Evolutionary conservation across 73 alveolate species (phyloP).

Genomic region (Breviolum minutum): DNA sequence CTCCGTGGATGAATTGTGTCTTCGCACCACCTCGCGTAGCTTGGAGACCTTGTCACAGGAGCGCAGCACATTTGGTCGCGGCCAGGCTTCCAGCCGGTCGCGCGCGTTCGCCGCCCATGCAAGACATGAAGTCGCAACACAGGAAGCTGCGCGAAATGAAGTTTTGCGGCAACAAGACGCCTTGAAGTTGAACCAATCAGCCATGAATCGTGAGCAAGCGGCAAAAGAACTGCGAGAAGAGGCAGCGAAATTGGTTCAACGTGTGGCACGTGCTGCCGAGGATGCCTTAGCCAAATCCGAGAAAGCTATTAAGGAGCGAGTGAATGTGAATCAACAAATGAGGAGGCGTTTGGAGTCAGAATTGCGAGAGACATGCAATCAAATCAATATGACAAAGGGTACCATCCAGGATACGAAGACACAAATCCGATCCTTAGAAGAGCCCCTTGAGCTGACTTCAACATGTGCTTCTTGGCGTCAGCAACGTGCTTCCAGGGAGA

Average conservation of each 20-base stretch:
- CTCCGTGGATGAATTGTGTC: constrained; percentile 71
- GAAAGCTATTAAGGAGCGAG: constrained; percentile 59
- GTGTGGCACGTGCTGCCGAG: constrained; percentile 80
- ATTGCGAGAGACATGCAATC: constrained; percentile 88
- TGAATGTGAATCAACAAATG: constrained; percentile 90
- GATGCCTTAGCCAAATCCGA: constrained; percentile 63
- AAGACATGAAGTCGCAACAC: constrained; percentile 44
- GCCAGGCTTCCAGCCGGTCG: background rate
- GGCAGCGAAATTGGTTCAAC: constrained; percentile 59
- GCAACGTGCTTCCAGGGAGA: constrained; percentile 61
- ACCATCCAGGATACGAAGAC: constrained; percentile 82
- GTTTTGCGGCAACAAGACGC: constrained; percentile 85
- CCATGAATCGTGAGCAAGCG: constrained; percentile 65
- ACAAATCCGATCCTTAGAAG: constrained; percentile 82
- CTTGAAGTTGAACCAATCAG: constrained; percentile 80
- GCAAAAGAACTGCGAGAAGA: constrained; percentile 87
- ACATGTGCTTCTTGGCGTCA: constrained; percentile 80
- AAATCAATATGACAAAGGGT: constrained; percentile 48
- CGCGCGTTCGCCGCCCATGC: background rate
- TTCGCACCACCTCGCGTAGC: constrained; percentile 61
- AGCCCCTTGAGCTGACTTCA: constrained; percentile 74
- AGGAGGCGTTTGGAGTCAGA: constrained; percentile 77
- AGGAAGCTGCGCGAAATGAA: constrained; percentile 59
- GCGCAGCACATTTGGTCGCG: background rate
- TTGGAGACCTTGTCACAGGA: constrained; percentile 5